Evolutionary conservation across 345 rosid species (phyloP).

Genomic region (Iberis pinnata): DNA sequence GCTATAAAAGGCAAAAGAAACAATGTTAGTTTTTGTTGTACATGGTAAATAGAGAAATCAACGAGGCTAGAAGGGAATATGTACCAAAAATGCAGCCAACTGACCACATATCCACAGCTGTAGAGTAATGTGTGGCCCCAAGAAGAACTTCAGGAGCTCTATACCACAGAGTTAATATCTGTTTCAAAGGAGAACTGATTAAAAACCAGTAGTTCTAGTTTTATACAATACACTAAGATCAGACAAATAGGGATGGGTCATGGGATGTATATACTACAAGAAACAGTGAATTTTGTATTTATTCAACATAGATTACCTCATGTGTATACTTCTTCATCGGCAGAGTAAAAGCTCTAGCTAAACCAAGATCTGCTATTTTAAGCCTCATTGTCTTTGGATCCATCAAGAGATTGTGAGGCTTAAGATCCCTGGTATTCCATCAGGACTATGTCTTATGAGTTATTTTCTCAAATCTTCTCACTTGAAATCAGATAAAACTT

Average conservation of each 20-base stretch:
- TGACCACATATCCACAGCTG: slow-evolving; percentile 95
- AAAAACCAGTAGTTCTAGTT: too few species aligned
- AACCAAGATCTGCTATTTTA: slow-evolving; percentile 95
- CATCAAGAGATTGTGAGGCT: slow-evolving; percentile 96
- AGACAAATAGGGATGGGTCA: too few species aligned
- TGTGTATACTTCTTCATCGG: slow-evolving; percentile 95
- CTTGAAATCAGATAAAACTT: not conserved
- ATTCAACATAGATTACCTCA: slow-evolving; percentile 53
- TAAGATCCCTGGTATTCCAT: slow-evolving; percentile 65
- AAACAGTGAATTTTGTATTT: too few species aligned
- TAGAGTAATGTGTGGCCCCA: slow-evolving; percentile 93
- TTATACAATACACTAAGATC: too few species aligned
- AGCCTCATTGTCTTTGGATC: slow-evolving; percentile 76
- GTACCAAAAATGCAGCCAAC: slow-evolving; percentile 92
- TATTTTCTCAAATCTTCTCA: too few species aligned
- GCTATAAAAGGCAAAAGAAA: slow-evolving; percentile 40
- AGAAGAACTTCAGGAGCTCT: slow-evolving; percentile 96
- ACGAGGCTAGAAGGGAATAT: not conserved
- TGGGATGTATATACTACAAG: too few species aligned
- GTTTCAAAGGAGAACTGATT: slow-evolving; percentile 4
- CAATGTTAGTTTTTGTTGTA: too few species aligned
- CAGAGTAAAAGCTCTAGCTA: slow-evolving; percentile 82
- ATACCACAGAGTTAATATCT: slow-evolving; percentile 94
- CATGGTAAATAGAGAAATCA: too few species aligned
- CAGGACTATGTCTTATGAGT: too few species aligned